Conservation (phyloP, 257 asterid species). For the Dorcoceras hygrometricum region DNA sequence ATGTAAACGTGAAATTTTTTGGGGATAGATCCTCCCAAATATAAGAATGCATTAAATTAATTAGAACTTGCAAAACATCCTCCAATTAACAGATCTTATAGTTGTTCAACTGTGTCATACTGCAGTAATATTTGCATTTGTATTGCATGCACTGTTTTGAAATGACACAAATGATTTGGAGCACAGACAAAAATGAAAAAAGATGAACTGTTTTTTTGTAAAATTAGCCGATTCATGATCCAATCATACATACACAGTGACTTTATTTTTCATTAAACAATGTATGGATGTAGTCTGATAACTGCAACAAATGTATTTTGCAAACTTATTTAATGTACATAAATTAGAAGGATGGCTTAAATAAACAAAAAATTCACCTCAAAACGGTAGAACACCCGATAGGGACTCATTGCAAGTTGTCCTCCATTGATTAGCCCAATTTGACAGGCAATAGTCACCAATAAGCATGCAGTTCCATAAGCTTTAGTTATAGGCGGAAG, state of each 20-base stretch:
- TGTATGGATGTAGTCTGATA: background rate
- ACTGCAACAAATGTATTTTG: too few relatives aligned
- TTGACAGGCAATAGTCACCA: conserved; percentile 51
- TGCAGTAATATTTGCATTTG: background rate
- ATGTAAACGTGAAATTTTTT: background rate
- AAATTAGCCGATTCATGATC: background rate
- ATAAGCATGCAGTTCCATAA: conserved; percentile 82
- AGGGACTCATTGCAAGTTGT: conserved; percentile 48
- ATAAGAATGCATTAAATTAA: too few relatives aligned
- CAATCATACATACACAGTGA: background rate
- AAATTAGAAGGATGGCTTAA: conserved; percentile 10
- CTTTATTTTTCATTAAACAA: background rate
- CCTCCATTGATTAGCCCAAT: conserved; percentile 55
- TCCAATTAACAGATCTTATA: too few relatives aligned
- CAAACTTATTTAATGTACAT: too few relatives aligned
- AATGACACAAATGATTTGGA: background rate
- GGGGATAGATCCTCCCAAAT: background rate
- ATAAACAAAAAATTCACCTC: conserved; percentile 51
- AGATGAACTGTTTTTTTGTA: too few relatives aligned
- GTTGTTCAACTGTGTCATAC: background rate
- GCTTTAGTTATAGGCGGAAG: conserved; percentile 95
- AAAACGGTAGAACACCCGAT: conserved; percentile 44
- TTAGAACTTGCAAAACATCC: background rate
- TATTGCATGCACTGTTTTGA: background rate
- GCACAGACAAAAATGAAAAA: background rate